A percentile compares a stretch with the other conserved stretches of the same genome.
Conservation (phyloP, 805 yeast genomes). For the Saccharomycopsis fodiens region DNA sequence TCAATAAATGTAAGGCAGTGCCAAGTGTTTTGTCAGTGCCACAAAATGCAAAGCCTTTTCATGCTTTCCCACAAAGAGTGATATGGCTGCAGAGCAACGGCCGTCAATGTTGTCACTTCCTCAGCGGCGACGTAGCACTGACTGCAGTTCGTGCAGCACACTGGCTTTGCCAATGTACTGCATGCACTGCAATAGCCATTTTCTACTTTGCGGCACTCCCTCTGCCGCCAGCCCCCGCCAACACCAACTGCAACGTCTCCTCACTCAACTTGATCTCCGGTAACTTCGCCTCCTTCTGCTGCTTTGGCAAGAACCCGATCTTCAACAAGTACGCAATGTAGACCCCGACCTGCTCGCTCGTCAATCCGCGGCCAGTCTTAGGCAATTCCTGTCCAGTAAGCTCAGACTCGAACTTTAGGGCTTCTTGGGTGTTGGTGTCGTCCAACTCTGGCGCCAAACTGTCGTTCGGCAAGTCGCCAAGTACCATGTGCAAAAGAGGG, state of each 20-base stretch:
- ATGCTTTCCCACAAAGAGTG: too few relatives aligned
- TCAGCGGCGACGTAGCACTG: too few relatives aligned
- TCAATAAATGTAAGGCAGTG: background rate
- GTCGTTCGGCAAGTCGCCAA: conserved; percentile 83
- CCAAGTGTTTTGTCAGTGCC: background rate
- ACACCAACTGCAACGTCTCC: conserved; percentile 49
- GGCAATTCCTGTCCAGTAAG: conserved; percentile 55
- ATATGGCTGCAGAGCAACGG: too few relatives aligned
- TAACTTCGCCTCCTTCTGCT: conserved; percentile 30
- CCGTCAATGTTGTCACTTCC: too few relatives aligned
- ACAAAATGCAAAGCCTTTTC: too few relatives aligned
- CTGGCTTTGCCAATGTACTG: too few relatives aligned
- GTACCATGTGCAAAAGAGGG: conserved; percentile 89
- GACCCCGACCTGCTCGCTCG: conserved; percentile 53
- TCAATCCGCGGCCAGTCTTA: conserved; percentile 72
- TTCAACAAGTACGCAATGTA: conserved; percentile 75
- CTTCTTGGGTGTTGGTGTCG: conserved; percentile 70
- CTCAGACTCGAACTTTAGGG: conserved; percentile 51
- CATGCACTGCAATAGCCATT: too few relatives aligned
- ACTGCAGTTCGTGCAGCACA: too few relatives aligned
- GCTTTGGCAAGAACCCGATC: conserved; percentile 66
- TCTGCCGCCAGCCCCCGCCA: conserved; percentile 70
- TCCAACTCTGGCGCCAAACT: conserved; percentile 95
- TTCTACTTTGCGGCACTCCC: conserved; percentile 46
- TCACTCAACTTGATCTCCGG: conserved; percentile 51